Base-by-base conservation (phyloP, 257 asterid species). In the Fraxinus cuspidata region DNA sequence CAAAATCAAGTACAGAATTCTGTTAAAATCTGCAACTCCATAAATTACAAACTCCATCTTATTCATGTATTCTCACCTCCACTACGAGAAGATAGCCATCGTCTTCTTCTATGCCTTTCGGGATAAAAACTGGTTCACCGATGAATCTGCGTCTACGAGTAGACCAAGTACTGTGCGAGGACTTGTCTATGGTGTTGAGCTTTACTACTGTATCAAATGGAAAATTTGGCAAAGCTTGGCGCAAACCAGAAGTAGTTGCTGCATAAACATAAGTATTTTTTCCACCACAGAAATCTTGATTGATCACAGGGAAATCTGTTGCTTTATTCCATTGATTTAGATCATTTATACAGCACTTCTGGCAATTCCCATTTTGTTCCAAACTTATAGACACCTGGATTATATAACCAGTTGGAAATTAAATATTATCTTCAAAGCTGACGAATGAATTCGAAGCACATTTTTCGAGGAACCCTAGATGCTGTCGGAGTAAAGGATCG, bases 171-270 rank as follows among this genome's bases (percentile, higher is more conserved):
- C 19, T 3, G 5, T 60, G 81, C 0, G 84, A 66, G 69, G 93
- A 79, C 65, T 85, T 85, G 67, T 88, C 86, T 34, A 38, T 49
- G 21, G 87, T 81, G 83, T 92, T 86, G 23, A 93, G 72, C 84
- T 96, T 96, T 5, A 89, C 92, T 31, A 96, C 92, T 0, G 97
- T 90, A n/a, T 96, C 99, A 47, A 96, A 96, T 3, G 99, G 99
- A 51, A 96, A 96, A 79, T 92, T 92, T 19, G 97, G 98, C 67
- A 96, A 31, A 1, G 97, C 92, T 70, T 73, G 89, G 53, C 99
- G 97, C 2, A 90, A 86, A 21, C 99, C 99, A 28, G 97, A 89
- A 40, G 96, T 87, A 44, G 97, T 89, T 7, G 98, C 96, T 28
- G 99, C 96, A 47, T 96, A 96, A 19, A 90, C 73, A 74, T 82